These are phyloP conservation scores for Verbena officinalis DNA, from an alignment of 257 asterid species.

Conservation along the genomic window DNA sequence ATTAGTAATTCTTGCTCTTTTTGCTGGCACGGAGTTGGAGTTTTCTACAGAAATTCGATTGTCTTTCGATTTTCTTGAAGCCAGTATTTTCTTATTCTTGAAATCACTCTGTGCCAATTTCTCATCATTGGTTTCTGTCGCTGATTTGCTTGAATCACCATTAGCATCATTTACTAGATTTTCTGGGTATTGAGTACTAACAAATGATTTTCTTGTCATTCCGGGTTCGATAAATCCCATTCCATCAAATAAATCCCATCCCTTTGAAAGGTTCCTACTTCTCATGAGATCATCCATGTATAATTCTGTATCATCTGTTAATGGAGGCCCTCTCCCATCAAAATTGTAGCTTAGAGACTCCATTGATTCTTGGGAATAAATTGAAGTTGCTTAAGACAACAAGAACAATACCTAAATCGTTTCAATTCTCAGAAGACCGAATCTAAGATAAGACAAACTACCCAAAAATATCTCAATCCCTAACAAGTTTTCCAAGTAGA, in stretches of 20 bases:
- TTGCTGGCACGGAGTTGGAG: slow-evolving; percentile 27
- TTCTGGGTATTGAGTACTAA: slow-evolving; percentile 5
- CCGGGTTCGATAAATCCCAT: not conserved
- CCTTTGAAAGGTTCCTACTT: slow-evolving; percentile 15
- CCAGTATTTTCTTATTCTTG: slow-evolving; percentile 5
- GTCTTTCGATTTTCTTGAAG: slow-evolving; percentile 25
- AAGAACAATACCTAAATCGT: not conserved
- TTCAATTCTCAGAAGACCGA: no score
- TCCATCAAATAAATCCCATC: slow-evolving; percentile 3
- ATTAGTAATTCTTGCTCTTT: slow-evolving; percentile 35
- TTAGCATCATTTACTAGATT: not conserved
- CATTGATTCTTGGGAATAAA: slow-evolving; percentile 12
- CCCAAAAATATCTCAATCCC: slow-evolving; percentile 2
- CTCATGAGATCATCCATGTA: slow-evolving; percentile 3
- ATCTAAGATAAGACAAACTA: not conserved
- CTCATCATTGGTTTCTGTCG: not conserved
- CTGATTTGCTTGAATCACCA: slow-evolving; percentile 1
- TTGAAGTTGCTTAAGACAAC: not conserved
- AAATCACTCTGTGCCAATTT: not conserved
- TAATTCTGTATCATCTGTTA: slow-evolving; percentile 14
- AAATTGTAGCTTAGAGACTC: slow-evolving; percentile 11
- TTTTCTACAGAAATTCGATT: slow-evolving; percentile 22
- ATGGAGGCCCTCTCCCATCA: not conserved
- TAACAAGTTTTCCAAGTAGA: not conserved
- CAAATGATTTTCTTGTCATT: not conserved